Evolutionary conservation across 345 rosid genomes (phyloP), one percentile per base, ranked within the genome.

Genomic region (Firmiana major): DNA sequence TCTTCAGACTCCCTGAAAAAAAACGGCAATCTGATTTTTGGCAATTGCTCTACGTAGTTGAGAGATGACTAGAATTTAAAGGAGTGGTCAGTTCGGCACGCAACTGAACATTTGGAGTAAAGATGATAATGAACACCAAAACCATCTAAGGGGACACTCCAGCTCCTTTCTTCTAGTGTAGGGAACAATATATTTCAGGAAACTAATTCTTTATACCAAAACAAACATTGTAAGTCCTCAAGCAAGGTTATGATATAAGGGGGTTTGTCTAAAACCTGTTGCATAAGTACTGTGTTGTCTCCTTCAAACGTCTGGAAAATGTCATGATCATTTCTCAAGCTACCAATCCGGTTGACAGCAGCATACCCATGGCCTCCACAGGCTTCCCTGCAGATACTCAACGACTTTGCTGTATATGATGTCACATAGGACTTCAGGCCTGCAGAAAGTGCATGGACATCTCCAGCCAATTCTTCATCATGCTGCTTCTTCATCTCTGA

Each of bases 281-380:
- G 75, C 62, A 71, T 45, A 53, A 71, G 75, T 71, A 95, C 99
- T 0, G 99, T 95, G 90, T 95, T 95, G 85, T 95, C 99, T 57
- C 99, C 99, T 89, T 95, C 99, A 73, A 95, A 95, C 31, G 62
- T 71, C 62, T 71, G 75, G 75, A 71, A 71, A 71, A 71, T 71
- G 62, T 71, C 75, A 71, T 54, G 99, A 83, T 96, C 98, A 66
- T 96, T 96, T 73, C 99, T 93, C 92, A 93, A 86, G 88, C 82
- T 84, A 49, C 99, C 99, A 83, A 96, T 91, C 36, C 98, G 86
- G 85, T 96, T 96, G 60, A 96, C 97, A 78, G 99, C 99, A 82
- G 99, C 99, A 77, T 96, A 96, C n/a, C 99, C 99, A 82, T 96
- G 99, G 58, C 99, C 98, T 78, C 99, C 99, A 77, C 99, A 93